Evolutionary conservation across 2,329 filamentous ascomycete species (phyloP).

Genomic region (Teratosphaeria pseudoeucalypti): DNA sequence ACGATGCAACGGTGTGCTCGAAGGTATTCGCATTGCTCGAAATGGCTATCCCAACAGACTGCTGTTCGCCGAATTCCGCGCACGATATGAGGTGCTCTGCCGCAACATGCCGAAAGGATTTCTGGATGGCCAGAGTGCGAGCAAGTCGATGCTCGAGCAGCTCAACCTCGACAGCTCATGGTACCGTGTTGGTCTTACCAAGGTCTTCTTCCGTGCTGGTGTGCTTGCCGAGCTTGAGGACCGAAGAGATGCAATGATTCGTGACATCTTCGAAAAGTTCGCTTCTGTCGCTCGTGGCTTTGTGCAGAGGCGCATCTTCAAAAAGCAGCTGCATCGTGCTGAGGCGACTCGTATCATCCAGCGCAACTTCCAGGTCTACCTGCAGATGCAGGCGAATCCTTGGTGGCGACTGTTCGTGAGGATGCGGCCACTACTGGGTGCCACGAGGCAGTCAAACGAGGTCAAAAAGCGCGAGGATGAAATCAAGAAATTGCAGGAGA

Average conservation of each 20-base stretch:
- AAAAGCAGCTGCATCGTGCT: conserved; percentile 87
- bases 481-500: conserved; percentile 76
- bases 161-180: conserved; percentile 74
- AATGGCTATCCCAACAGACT: conserved; percentile 95
- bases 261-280: conserved; percentile 86
- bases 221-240: conserved; percentile 96
- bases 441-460: conserved; percentile 81
- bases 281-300: conserved; percentile 89
- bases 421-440: conserved; percentile 90
- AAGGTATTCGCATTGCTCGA: conserved; percentile 91
- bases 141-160: conserved; percentile 78
- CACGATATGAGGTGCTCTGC: conserved; percentile 92
- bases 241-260: conserved; percentile 82
- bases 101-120: conserved; percentile 80
- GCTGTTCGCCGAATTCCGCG: conserved; percentile 84
- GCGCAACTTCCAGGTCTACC: conserved; percentile 83
- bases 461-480: conserved; percentile 92
- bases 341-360: conserved; percentile 94
- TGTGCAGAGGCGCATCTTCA: conserved; percentile 73
- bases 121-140: conserved; percentile 77
- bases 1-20: conserved; percentile 98
- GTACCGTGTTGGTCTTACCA: conserved; percentile 89
- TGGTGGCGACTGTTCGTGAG: conserved; percentile 96
- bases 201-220: conserved; percentile 95
- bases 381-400: conserved; percentile 79